Percentiles rank a stretch among this genome's conserved stretches.
Evolutionary conservation across 345 rosid species (phyloP).

Genomic region (Triadica sebifera): DNA sequence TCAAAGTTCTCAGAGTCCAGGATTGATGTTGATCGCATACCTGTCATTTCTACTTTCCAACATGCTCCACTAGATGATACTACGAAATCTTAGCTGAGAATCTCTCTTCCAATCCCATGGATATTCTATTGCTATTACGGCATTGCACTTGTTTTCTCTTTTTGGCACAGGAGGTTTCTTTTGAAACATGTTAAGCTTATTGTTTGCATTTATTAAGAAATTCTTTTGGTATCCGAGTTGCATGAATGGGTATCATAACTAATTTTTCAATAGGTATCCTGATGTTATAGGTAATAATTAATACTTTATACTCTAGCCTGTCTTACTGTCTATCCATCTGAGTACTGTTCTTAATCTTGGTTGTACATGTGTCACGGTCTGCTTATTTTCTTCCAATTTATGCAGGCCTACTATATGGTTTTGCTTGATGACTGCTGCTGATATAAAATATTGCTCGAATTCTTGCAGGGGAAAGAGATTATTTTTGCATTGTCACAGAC

Average conservation of each 20-base stretch:
- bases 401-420: not conserved
- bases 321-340: not conserved
- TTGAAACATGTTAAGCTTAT: not conserved
- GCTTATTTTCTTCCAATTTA: not conserved
- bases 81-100: not conserved
- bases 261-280: not conserved
- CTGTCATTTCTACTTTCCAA: not conserved
- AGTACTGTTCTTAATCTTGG: not conserved
- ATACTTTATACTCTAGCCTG: not conserved
- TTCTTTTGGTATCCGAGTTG: not conserved
- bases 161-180: not conserved
- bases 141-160: not conserved
- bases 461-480: constrained; percentile 61
- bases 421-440: constrained; percentile 2
- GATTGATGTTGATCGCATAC: not conserved
- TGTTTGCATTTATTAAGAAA: not conserved
- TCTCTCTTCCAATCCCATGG: not conserved
- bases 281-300: not conserved
- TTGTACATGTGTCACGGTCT: not conserved
- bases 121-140: not conserved
- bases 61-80: not conserved
- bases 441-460: not conserved
- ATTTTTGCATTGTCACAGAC: constrained; percentile 72
- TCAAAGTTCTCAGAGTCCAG: not conserved
- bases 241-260: not conserved